Percentiles rank a stretch among this genome's conserved stretches.
Evolutionary conservation across 306 rosid genomes (phyloP).

Genomic region (Glycine tomentella): DNA sequence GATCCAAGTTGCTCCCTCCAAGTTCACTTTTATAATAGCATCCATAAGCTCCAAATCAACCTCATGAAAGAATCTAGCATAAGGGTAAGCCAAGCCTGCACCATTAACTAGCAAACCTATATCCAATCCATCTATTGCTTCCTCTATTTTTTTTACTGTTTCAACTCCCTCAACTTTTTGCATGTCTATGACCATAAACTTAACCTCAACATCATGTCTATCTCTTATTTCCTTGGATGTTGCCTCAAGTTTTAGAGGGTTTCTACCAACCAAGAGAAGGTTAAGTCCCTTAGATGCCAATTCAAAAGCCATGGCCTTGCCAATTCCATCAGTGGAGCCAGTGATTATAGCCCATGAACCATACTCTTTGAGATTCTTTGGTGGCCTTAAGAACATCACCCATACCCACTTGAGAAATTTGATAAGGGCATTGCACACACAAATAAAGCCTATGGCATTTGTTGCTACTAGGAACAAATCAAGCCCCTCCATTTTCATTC

Average conservation of each 20-base stretch:
- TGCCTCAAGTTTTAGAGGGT: constrained; percentile 47
- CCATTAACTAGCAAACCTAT: constrained; percentile 48
- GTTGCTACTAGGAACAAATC: constrained; percentile 42
- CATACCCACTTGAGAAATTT: constrained; percentile 59
- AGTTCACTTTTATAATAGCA: constrained; percentile 50
- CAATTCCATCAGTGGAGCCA: constrained; percentile 89
- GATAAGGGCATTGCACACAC: constrained; percentile 33
- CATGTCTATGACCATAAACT: constrained; percentile 42
- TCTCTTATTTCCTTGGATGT: constrained; percentile 47
- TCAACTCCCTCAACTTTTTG: constrained; percentile 53
- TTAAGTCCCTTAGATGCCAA: constrained; percentile 69
- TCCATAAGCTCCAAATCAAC: constrained; percentile 48
- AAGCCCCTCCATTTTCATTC: constrained; percentile 36
- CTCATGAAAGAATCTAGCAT: constrained; percentile 53
- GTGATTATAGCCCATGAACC: constrained; percentile 88
- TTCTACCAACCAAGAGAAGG: constrained; percentile 62
- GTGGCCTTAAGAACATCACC: constrained; percentile 58
- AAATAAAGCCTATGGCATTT: constrained; percentile 54
- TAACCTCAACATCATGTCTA: constrained; percentile 29
- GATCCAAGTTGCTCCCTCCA: constrained; percentile 60
- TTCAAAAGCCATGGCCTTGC: constrained; percentile 74
- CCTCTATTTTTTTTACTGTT: constrained; percentile 32
- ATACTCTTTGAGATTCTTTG: constrained; percentile 66
- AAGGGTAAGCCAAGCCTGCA: constrained; percentile 51
- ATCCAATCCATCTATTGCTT: constrained; percentile 51